Evolutionary conservation across 495 filamentous ascomycete species (phyloP).

Genomic region (Daldinia vernicosa): DNA sequence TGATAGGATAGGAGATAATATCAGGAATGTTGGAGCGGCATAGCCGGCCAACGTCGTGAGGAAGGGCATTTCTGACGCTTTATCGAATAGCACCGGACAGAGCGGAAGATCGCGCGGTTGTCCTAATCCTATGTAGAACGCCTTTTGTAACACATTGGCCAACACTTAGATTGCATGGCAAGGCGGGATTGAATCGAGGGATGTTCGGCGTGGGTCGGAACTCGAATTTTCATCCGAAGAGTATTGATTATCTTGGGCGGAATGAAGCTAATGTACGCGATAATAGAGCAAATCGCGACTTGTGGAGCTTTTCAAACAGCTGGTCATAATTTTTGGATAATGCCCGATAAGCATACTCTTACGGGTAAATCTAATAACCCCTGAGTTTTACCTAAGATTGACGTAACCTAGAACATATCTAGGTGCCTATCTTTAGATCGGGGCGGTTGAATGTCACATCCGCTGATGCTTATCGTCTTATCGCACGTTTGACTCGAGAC

Average conservation of each 20-base stretch:
- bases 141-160: neutral
- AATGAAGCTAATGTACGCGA: slow-evolving; percentile 29
- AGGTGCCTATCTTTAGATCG: neutral
- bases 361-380: slow-evolving; percentile 7
- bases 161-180: slow-evolving; percentile 6
- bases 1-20: slow-evolving; percentile 83
- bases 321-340: slow-evolving; percentile 24
- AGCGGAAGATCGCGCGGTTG: slow-evolving; percentile 15
- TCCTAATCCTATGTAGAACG: slow-evolving; percentile 11
- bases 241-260: slow-evolving; percentile 1
- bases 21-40: slow-evolving; percentile 68
- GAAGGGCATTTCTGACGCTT: slow-evolving; percentile 49
- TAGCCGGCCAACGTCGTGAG: slow-evolving; percentile 56
- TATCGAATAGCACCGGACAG: slow-evolving; percentile 16
- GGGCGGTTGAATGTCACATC: slow-evolving; percentile 27
- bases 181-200: neutral
- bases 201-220: slow-evolving; percentile 1
- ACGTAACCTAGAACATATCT: slow-evolving; percentile 11
- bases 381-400: slow-evolving; percentile 20
- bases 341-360: neutral
- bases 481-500: slow-evolving; percentile 1
- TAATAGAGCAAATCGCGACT: slow-evolving; percentile 26
- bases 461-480: slow-evolving; percentile 28
- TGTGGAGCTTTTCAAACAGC: slow-evolving; percentile 36
- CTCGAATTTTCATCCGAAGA: slow-evolving; percentile 7